phyloP scores from a whole-genome alignment of 257 asterid genomes.

The Nicotiana undulata region DNA sequence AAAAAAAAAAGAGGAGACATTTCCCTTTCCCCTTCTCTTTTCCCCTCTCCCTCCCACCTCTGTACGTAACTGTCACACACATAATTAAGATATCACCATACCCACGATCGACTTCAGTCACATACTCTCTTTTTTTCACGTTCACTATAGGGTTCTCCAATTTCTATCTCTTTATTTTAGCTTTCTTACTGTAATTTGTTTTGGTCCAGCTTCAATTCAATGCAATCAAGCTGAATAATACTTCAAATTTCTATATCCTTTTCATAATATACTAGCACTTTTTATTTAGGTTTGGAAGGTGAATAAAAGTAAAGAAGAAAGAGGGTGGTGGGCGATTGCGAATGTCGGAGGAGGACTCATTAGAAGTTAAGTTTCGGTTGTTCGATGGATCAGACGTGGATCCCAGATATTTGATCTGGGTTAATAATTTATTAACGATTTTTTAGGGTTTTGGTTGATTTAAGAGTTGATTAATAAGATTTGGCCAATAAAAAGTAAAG shows the following conservation, averaged over 20 bases:
- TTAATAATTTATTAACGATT: too few species aligned
- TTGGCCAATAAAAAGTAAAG: too few species aligned
- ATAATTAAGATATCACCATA: background rate
- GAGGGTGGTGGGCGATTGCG: conserved; percentile 12
- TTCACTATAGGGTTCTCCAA: background rate
- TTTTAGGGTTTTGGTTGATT: too few species aligned
- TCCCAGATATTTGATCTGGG: conserved; percentile 19
- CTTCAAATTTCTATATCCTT: background rate
- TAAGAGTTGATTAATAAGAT: too few species aligned
- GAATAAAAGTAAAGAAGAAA: background rate
- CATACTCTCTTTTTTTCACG: background rate
- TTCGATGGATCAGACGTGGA: conserved; percentile 94
- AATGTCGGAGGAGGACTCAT: conserved; percentile 42
- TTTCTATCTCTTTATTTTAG: background rate
- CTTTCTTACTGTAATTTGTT: background rate
- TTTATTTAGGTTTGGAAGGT: background rate
- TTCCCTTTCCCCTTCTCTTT: too few species aligned
- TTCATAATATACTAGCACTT: background rate
- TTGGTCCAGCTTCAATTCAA: background rate
- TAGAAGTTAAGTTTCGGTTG: conserved; percentile 75
- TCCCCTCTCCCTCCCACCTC: too few species aligned
- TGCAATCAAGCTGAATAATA: background rate
- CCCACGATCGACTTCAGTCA: background rate
- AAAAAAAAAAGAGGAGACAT: too few species aligned
- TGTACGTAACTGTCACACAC: background rate